Conservation (phyloP, 2,329 filamentous ascomycete species). For the Aspergillus sp. region DNA sequence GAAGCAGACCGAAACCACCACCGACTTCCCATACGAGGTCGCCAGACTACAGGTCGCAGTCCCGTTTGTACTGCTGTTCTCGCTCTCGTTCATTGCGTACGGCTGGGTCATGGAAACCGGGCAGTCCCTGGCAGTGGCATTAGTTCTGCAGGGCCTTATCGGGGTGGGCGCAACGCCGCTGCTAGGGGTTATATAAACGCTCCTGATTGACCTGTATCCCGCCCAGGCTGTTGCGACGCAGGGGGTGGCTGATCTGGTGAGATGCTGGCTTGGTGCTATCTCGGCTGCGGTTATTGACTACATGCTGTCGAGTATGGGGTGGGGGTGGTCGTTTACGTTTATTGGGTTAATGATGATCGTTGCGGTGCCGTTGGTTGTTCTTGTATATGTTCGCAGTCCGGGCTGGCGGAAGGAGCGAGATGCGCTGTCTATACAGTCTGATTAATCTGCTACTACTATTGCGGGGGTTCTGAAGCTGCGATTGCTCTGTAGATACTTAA, state of each 20-base stretch:
- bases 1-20: slow-evolving; percentile 45
- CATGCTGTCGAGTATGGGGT: neutral
- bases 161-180: neutral
- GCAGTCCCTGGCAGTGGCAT: neutral
- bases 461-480: no score
- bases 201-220: neutral
- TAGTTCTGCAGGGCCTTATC: neutral
- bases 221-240: neutral
- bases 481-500: no score
- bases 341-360: neutral
- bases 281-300: neutral
- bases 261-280: neutral
- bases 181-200: neutral
- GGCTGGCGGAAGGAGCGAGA: neutral
- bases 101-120: slow-evolving; percentile 30
- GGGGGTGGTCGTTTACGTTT: neutral
- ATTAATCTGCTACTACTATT: no score
- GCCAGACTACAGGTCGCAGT: slow-evolving; percentile 28
- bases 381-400: neutral
- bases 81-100: slow-evolving; percentile 27
- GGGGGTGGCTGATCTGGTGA: neutral
- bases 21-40: slow-evolving; percentile 42
- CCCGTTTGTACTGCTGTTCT: slow-evolving; percentile 23
- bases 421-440: no score
- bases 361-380: neutral